A percentile compares a stretch with the other conserved stretches of the same genome.
Evolutionary conservation across 2,329 filamentous ascomycete species (phyloP).

Genomic region (Phoma sp.): DNA sequence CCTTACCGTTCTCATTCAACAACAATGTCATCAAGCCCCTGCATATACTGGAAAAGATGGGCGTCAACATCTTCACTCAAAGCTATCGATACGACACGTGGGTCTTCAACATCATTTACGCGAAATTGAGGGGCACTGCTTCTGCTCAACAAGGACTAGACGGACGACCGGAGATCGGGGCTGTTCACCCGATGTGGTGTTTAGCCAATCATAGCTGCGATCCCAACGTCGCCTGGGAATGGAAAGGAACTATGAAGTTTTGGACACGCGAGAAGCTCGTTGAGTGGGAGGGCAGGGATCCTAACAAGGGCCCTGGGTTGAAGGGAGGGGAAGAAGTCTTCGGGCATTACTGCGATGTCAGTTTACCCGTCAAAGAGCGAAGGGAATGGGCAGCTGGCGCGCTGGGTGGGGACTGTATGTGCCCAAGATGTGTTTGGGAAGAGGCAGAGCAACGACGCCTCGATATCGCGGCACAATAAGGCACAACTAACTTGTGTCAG

Average conservation of each 20-base stretch:
- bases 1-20: slow-evolving; percentile 79
- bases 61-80: slow-evolving; percentile 73
- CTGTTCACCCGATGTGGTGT: slow-evolving; percentile 95
- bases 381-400: slow-evolving; percentile 90
- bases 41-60: slow-evolving; percentile 84
- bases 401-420: slow-evolving; percentile 88
- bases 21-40: slow-evolving; percentile 77
- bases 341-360: slow-evolving; percentile 93
- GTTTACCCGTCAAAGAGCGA: slow-evolving; percentile 77
- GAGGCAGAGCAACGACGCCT: slow-evolving; percentile 34
- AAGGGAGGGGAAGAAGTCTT: slow-evolving; percentile 82
- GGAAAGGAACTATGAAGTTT: slow-evolving; percentile 80
- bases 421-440: slow-evolving; percentile 80
- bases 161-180: slow-evolving; percentile 86
- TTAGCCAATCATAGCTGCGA: slow-evolving; percentile 96
- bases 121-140: slow-evolving; percentile 89
- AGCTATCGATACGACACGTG: slow-evolving; percentile 71
- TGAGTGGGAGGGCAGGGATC: slow-evolving; percentile 52
- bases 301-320: slow-evolving; percentile 64
- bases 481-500: neutral
- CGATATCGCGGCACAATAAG: neutral
- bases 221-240: slow-evolving; percentile 94
- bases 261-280: slow-evolving; percentile 67
- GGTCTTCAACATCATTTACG: slow-evolving; percentile 90
- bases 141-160: slow-evolving; percentile 76